Percentiles rank a stretch among this genome's conserved stretches.
Conservation (phyloP, 768 basidiomycete species). For the Rhodosporidiobolus sp. region DNA sequence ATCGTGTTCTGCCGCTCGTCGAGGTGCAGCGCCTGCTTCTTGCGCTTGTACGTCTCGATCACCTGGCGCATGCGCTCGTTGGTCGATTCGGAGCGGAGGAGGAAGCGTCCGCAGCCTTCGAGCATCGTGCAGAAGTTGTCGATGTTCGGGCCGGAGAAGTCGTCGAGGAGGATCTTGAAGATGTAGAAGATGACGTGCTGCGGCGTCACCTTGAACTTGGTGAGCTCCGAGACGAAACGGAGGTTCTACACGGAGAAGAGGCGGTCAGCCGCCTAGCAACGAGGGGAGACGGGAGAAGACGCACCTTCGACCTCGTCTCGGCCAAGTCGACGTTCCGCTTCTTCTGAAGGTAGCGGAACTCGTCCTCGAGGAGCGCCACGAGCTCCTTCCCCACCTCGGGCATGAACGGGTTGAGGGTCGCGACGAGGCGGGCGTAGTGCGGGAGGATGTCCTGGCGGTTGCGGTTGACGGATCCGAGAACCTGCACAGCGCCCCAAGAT, state of each 20-base stretch:
- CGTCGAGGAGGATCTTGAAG: constrained; percentile 95
- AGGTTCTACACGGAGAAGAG: constrained; percentile 67
- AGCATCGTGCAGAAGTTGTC: constrained; percentile 87
- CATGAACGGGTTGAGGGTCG: constrained; percentile 86
- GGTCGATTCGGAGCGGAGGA: constrained; percentile 83
- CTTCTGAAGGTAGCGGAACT: constrained; percentile 88
- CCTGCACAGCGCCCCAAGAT: constrained; percentile 54
- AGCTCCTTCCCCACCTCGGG: constrained; percentile 84
- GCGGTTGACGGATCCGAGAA: constrained; percentile 76
- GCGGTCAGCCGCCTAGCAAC: background rate
- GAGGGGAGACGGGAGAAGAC: background rate
- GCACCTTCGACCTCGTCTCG: constrained; percentile 77
- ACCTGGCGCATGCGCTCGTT: constrained; percentile 66
- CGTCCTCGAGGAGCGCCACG: constrained; percentile 80
- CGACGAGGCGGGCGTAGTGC: constrained; percentile 85
- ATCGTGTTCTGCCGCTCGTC: constrained; percentile 84
- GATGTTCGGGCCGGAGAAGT: constrained; percentile 85
- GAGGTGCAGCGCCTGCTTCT: constrained; percentile 87
- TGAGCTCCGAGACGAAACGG: constrained; percentile 79
- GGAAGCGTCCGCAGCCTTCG: constrained; percentile 89
- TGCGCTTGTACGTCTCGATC: constrained; percentile 86
- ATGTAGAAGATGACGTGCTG: constrained; percentile 88
- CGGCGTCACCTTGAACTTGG: constrained; percentile 92
- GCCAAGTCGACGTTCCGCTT: constrained; percentile 90
- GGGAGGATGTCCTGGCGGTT: constrained; percentile 85